Base-by-base conservation (phyloP, 129 eudicot species). In the Smallanthus sonchifolius region DNA sequence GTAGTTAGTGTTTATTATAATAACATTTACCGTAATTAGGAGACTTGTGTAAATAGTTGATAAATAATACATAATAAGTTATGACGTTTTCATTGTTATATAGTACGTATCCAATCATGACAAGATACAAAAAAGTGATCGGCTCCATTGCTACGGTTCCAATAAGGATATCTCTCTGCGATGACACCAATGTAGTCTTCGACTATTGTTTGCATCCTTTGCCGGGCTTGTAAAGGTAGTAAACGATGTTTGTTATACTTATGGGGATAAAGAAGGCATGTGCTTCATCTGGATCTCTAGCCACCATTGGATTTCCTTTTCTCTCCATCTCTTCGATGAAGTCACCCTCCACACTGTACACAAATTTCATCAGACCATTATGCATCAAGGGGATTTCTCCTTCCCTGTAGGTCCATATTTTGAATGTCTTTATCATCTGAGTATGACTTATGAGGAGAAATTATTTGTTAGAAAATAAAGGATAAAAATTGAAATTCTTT, bases 381-480 rank as follows among this genome's bases (percentile, higher is more conserved):
- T 87, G 98, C 69, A 92, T 78, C 36, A 89, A 83, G 1, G 98
- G 98, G 57, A 82, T 79, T 7, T 92, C 98, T 14, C 98, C 98
- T 83, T 90, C 96, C 75, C 86, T 86, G 28, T 89, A 92, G 6
- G 89, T 80, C 75, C 71, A 92, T 43, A 89, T 79, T 67, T 87
- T 90, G 75, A 87, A 73, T 65, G 76, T 64, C 62, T 85, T 85
- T 67, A 76, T 86, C 96, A 92, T 92, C 74, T 92, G 96, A 69
- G 63, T 28, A 40, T 89, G 89, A 86, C 98, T 92, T 83, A 96
- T 92, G 76, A 13, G 47, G 10, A 1, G 10, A 64, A 36, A 39
- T 43, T 19, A 19, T 20, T 4, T 40, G 36, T 38, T 38, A 39
- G 34, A 62, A 62, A 7, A 20, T 62, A 15, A 3, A 62, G 67